Evolutionary conservation across 805 yeast species (phyloP).

Genomic region (Metschnikowia cubensis): DNA sequence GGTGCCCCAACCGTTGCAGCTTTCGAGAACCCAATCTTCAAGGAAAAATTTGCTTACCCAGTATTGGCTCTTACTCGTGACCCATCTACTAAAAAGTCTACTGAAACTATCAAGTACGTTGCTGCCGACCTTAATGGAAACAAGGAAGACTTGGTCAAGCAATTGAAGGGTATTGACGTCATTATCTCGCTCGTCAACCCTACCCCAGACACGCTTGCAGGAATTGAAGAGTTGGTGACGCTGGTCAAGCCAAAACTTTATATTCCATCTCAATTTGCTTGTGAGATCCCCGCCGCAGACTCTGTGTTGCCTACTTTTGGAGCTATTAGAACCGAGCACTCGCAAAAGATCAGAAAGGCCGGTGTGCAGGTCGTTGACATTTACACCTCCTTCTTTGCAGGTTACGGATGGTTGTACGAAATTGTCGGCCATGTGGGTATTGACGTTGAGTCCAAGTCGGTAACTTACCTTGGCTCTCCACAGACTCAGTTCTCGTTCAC

Average conservation of each 20-base stretch:
- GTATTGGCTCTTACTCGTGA: slow-evolving; percentile 36
- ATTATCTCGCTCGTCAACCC: slow-evolving; percentile 42
- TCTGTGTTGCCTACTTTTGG: slow-evolving; percentile 33
- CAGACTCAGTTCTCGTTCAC: slow-evolving; percentile 18
- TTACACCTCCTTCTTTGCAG: slow-evolving; percentile 36
- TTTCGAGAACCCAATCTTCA: slow-evolving; percentile 40
- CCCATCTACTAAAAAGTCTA: slow-evolving; percentile 25
- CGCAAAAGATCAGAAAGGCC: slow-evolving; percentile 33
- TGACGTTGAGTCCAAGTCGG: slow-evolving; percentile 27
- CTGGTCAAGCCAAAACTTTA: slow-evolving; percentile 23
- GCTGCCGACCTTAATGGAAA: slow-evolving; percentile 27
- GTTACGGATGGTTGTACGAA: slow-evolving; percentile 19
- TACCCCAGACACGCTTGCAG: slow-evolving; percentile 25
- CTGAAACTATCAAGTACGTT: slow-evolving; percentile 37
- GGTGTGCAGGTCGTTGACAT: slow-evolving; percentile 49
- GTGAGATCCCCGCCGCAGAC: slow-evolving; percentile 32
- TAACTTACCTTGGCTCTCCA: slow-evolving; percentile 41
- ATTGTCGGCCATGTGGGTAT: slow-evolving; percentile 33
- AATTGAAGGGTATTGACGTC: slow-evolving; percentile 47
- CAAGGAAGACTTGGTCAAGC: slow-evolving; percentile 22
- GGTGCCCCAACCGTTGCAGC: slow-evolving; percentile 47
- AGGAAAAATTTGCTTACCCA: slow-evolving; percentile 43
- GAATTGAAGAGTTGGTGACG: slow-evolving; percentile 36
- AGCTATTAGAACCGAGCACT: slow-evolving; percentile 31
- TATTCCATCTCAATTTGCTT: slow-evolving; percentile 56